Percentiles rank a stretch among this genome's conserved stretches.
phyloP scores from a whole-genome alignment of 73 alveolate genomes.

The Paramecium sexaurelia region DNA sequence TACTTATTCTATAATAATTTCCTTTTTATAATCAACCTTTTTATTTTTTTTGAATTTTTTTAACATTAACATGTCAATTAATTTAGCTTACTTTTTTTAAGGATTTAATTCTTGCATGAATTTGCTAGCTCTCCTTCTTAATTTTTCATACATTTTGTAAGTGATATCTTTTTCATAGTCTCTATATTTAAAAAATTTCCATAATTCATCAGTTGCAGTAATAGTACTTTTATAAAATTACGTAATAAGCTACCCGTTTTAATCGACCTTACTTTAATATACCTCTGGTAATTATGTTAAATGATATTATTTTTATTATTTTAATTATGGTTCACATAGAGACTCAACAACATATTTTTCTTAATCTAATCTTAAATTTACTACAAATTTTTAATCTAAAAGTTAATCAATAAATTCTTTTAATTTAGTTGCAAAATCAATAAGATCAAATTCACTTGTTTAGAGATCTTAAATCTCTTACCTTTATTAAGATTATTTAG shows the following conservation, averaged over 20 bases:
- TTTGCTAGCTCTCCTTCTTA: conserved; percentile 42
- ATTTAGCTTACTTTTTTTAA: conserved; percentile 23
- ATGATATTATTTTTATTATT: not conserved
- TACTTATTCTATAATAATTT: not conserved
- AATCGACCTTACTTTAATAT: not conserved
- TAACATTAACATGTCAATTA: not conserved
- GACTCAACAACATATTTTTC: not conserved
- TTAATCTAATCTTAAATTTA: not conserved
- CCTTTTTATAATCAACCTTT: not conserved
- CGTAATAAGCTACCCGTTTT: not conserved
- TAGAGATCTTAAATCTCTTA: not conserved
- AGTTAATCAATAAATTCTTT: not conserved
- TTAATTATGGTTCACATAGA: not conserved
- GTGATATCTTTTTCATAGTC: conserved; percentile 43
- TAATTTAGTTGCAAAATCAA: conserved; percentile 16
- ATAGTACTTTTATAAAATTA: conserved; percentile 26
- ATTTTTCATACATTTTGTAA: conserved; percentile 38
- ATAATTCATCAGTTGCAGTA: conserved; percentile 50
- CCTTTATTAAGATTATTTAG: not conserved
- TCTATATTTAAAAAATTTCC: conserved; percentile 16
- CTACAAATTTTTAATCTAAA: not conserved
- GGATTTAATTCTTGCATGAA: conserved; percentile 44
- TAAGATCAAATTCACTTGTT: not conserved
- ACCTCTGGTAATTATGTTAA: not conserved
- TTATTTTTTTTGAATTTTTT: not conserved